These are phyloP conservation scores for Cochlearia excelsa DNA, from an alignment of 345 rosid genomes.

Conservation along the genomic window DNA sequence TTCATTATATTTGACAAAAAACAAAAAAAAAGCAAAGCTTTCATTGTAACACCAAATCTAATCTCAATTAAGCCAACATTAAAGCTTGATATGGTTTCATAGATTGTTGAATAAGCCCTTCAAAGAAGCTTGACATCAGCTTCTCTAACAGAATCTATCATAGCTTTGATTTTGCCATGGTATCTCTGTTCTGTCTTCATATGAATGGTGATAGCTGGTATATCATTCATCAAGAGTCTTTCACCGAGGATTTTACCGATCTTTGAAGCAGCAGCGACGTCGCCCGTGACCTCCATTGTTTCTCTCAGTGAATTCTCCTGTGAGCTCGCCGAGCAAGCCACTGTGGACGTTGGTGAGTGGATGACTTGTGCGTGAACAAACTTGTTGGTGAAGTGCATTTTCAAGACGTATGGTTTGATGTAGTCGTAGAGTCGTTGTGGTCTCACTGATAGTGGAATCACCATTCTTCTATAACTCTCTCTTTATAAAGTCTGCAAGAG, in stretches of 20 bases:
- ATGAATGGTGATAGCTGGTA: slow-evolving; percentile 65
- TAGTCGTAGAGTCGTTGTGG: slow-evolving; percentile 53
- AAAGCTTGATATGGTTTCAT: not conserved
- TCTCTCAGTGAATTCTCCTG: slow-evolving; percentile 72
- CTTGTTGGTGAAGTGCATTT: slow-evolving; percentile 76
- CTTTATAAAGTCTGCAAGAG: slow-evolving; percentile 7
- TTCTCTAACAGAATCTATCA: slow-evolving; percentile 68
- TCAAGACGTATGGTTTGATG: slow-evolving; percentile 73
- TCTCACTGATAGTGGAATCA: slow-evolving; percentile 73
- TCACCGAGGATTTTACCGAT: slow-evolving; percentile 79
- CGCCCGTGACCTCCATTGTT: slow-evolving; percentile 58
- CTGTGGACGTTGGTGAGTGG: slow-evolving; percentile 77
- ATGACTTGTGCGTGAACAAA: slow-evolving; percentile 72
- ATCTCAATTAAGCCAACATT: no score
- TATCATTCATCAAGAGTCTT: slow-evolving; percentile 60
- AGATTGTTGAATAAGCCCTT: not conserved
- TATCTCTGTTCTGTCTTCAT: slow-evolving; percentile 73
- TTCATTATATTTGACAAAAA: no score
- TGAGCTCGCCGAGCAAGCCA: slow-evolving; percentile 75
- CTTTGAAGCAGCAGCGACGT: slow-evolving; percentile 85
- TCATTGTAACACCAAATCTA: no score
- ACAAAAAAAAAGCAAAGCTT: no score
- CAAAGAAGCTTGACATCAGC: slow-evolving; percentile 63
- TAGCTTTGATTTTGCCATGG: slow-evolving; percentile 89
- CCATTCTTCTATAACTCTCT: slow-evolving; percentile 44